A percentile compares a stretch with the other conserved stretches of the same genome.
phyloP scores from a whole-genome alignment of 768 basidiomycete genomes.

The Termitomyces sp. region DNA sequence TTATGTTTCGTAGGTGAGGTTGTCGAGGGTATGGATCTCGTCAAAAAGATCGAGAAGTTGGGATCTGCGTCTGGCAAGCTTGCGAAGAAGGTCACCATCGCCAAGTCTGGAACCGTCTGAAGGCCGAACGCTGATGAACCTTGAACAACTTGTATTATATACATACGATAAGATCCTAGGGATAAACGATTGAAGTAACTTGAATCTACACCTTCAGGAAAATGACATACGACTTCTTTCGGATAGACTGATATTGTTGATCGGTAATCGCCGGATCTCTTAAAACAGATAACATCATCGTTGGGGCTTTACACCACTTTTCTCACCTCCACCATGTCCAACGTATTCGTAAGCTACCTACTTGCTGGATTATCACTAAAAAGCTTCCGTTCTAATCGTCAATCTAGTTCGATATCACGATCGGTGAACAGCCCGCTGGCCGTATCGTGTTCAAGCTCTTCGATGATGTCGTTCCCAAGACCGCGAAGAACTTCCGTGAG shows the following conservation, averaged over 20 bases:
- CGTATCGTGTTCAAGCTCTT: conserved; percentile 84
- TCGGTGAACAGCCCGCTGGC: conserved; percentile 37
- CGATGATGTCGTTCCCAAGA: conserved; percentile 74
- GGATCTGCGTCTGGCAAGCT: conserved; percentile 40
- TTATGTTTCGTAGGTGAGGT: conserved; percentile 48
- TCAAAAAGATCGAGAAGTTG: conserved; percentile 38
- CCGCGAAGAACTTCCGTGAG: conserved; percentile 84
- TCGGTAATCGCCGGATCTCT: conserved; percentile 15
- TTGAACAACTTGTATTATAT: background rate
- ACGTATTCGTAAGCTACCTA: conserved; percentile 35
- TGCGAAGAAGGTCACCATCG: conserved; percentile 47
- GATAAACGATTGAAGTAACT: background rate
- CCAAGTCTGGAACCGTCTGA: conserved; percentile 48
- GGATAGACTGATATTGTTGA: background rate
- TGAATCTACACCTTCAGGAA: background rate
- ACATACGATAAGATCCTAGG: background rate
- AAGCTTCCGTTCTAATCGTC: background rate
- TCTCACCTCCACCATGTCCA: conserved; percentile 24
- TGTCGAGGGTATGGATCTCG: conserved; percentile 56
- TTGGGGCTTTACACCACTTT: conserved; percentile 7
- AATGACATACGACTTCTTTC: background rate
- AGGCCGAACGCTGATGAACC: background rate
- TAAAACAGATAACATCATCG: conserved; percentile 13
- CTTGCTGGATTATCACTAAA: background rate
- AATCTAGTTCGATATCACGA: conserved; percentile 62